Percentiles rank a stretch among this genome's conserved stretches.
phyloP scores from a whole-genome alignment of 2,329 filamentous ascomycete genomes.

The Chaetothyriales sp. region DNA sequence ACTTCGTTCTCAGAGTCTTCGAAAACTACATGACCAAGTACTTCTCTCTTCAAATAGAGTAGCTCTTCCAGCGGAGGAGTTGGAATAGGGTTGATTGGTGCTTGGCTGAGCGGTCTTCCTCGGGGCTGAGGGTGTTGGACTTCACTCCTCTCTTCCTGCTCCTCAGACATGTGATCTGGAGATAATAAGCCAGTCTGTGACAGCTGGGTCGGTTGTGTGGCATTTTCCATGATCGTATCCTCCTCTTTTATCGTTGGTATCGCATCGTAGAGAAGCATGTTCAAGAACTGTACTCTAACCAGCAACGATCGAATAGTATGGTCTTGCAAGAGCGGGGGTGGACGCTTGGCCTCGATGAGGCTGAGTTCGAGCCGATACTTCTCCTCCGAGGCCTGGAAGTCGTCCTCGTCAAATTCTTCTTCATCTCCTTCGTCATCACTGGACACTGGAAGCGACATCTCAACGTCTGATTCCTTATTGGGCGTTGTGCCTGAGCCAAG shows the following conservation, averaged over 20 bases:
- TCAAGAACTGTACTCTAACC: conserved; percentile 31
- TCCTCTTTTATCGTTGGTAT: conserved; percentile 9
- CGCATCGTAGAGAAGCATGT: conserved; percentile 27
- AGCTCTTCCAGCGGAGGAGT: conserved; percentile 29
- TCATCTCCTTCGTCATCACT: conserved; percentile 33
- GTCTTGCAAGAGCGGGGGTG: conserved; percentile 30
- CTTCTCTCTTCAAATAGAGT: conserved; percentile 32
- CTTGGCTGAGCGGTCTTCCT: conserved; percentile 15
- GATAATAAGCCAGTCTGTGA: conserved; percentile 12
- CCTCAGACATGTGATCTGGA: conserved; percentile 15
- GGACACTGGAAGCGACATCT: conserved; percentile 17
- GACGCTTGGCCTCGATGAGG: conserved; percentile 29
- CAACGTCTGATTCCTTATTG: conserved; percentile 7
- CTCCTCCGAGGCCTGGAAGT: conserved; percentile 32
- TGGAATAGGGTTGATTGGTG: conserved; percentile 18
- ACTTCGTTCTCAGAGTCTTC: conserved; percentile 32
- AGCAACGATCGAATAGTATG: conserved; percentile 28
- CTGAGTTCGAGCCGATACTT: conserved; percentile 34
- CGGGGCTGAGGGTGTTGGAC: conserved; percentile 9
- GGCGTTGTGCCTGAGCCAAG: not conserved
- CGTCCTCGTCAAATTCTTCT: conserved; percentile 31
- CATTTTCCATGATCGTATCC: conserved; percentile 1
- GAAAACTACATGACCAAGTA: conserved; percentile 32
- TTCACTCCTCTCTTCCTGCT: conserved; percentile 13
- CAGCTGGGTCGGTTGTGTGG: not conserved